Evolutionary conservation across 169 alveolate genomes (phyloP).

Genomic region (Babesia gibsoni): DNA sequence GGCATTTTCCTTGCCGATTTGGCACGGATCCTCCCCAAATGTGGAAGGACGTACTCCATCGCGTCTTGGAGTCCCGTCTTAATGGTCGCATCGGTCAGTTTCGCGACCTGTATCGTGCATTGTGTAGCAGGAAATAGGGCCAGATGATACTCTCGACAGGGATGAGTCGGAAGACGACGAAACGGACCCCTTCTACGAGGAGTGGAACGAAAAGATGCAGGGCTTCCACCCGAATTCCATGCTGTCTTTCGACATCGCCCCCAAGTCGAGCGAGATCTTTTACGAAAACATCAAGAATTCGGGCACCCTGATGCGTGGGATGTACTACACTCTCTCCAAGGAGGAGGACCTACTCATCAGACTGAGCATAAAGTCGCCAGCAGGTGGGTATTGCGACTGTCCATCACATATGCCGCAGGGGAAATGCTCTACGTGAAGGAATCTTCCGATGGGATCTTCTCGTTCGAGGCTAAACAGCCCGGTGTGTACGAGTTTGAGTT

Average conservation of each 20-base stretch:
- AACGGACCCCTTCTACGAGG: constrained; percentile 35
- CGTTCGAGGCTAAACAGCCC: constrained; percentile 49
- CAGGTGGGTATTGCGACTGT: constrained; percentile 20
- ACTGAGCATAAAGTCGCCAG: constrained; percentile 48
- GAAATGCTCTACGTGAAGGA: constrained; percentile 35
- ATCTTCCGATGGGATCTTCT: constrained; percentile 53
- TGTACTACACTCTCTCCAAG: constrained; percentile 55
- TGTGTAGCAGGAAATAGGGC: constrained; percentile 22
- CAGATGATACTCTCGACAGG: constrained; percentile 57
- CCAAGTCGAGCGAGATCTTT: constrained; percentile 43
- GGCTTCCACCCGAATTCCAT: constrained; percentile 60
- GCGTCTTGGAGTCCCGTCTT: not conserved
- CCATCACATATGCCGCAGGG: not conserved
- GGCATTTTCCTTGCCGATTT: not conserved
- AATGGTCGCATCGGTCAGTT: not conserved
- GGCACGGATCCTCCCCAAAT: constrained; percentile 3
- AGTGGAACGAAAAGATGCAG: constrained; percentile 61
- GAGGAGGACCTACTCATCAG: constrained; percentile 38
- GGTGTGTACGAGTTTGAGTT: constrained; percentile 56
- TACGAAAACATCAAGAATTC: constrained; percentile 45
- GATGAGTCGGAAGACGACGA: constrained; percentile 41
- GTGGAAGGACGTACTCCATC: not conserved
- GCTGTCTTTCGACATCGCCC: constrained; percentile 31
- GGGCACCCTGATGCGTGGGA: constrained; percentile 58
- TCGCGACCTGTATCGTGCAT: not conserved